phyloP scores from a whole-genome alignment of 768 basidiomycete genomes.

The Hydnomerulius pinastri region DNA sequence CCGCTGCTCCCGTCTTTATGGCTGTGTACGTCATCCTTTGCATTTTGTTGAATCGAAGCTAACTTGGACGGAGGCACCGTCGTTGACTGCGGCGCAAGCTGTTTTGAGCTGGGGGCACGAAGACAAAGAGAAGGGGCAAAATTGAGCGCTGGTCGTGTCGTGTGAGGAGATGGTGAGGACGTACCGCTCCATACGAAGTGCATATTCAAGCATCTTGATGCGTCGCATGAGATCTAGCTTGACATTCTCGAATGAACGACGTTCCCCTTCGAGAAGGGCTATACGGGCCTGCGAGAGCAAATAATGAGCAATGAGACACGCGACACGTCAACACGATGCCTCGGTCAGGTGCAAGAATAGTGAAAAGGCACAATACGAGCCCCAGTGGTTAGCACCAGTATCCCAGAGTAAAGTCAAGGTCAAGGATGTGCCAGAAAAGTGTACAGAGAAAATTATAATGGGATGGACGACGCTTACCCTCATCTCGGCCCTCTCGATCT shows the following conservation, averaged over 20 bases:
- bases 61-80: conserved; percentile 68
- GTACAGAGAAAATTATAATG: conserved; percentile 1
- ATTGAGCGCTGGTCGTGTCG: neutral
- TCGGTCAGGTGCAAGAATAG: conserved; percentile 2
- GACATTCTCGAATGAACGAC: conserved; percentile 95
- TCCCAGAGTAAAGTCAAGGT: neutral
- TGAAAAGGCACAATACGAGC: neutral
- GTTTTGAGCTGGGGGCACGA: conserved; percentile 70
- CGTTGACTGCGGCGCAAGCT: conserved; percentile 58
- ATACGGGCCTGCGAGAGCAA: conserved; percentile 77
- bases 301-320: conserved; percentile 21
- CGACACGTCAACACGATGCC: conserved; percentile 29
- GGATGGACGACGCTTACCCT: conserved; percentile 60
- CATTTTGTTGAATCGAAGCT: conserved; percentile 56
- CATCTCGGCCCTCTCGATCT: conserved; percentile 99
- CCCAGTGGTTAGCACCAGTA: neutral
- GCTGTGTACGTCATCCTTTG: conserved; percentile 72
- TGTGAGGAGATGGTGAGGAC: conserved; percentile 28
- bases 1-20: conserved; percentile 79
- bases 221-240: conserved; percentile 94
- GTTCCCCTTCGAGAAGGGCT: conserved; percentile 94
- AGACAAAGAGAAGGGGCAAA: conserved; percentile 21
- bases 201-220: conserved; percentile 99
- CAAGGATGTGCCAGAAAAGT: neutral
- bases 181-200: conserved; percentile 93